Conservation (phyloP, 257 asterid genomes). For the Forsythia viridissima region DNA sequence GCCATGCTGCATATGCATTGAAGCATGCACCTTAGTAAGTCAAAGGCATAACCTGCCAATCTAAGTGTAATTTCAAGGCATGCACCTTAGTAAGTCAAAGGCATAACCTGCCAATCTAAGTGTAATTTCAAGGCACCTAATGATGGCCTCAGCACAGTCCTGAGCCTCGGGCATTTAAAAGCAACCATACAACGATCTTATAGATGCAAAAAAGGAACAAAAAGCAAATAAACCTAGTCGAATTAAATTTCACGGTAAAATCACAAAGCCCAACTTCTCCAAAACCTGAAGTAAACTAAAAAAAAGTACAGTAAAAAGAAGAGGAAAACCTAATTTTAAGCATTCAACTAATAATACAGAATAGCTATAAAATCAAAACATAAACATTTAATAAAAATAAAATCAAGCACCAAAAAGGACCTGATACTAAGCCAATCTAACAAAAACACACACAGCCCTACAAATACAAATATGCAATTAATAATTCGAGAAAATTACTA, state of each 20-base stretch:
- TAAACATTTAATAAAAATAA: not conserved
- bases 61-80: not conserved
- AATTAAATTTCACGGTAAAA: not conserved
- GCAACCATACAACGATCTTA: too few species aligned
- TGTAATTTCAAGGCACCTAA: not conserved
- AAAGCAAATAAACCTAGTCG: not conserved
- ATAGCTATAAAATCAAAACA: not conserved
- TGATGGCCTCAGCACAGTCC: not conserved
- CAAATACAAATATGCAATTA: not conserved
- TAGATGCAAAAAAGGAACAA: not conserved
- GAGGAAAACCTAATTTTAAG: not conserved
- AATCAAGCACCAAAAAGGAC: not conserved
- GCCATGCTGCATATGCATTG: not conserved
- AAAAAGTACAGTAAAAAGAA: not conserved
- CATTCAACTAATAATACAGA: not conserved
- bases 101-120: not conserved
- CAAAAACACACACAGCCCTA: not conserved
- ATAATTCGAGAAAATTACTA: not conserved
- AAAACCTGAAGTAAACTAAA: not conserved
- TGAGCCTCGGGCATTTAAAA: too few species aligned
- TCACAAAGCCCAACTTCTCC: slow-evolving; percentile 7
- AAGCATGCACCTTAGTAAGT: not conserved
- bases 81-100: too few species aligned
- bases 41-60: too few species aligned
- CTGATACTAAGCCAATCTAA: not conserved